Evolutionary conservation across 169 alveolate genomes (phyloP), one percentile per base, ranked within the genome.

Genomic region (Plasmodium inui): DNA sequence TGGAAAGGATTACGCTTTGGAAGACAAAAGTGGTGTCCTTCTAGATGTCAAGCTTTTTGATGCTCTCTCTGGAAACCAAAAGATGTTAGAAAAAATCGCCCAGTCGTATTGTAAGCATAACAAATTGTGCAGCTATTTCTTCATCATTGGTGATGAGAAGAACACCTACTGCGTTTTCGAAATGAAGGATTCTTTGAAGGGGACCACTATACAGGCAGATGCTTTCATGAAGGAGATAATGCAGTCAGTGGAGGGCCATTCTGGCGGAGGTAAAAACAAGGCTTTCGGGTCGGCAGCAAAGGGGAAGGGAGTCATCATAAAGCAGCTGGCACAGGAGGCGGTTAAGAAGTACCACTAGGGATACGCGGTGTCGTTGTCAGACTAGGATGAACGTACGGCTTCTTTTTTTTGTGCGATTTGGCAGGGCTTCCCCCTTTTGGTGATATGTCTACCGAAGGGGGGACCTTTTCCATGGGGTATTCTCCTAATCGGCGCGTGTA

Each of bases 131-230:
- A 91, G 95, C 76, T 82, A 82, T 32, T 91, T 91, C 67, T 91
- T 91, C 76, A 91, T 91, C 41, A 91, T 91, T 57, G 10, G 3
- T 17, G 95, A 91, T 70, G 85, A 81, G 55, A 91, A 30, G 22
- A 91, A 91, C 57, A 91, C 95, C 8, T 91, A 91, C 37, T 91
- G 95, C 41, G 95, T 91, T 81, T 82, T 91, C 44, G 95, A 91
- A 70, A 19, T 91, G 57, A 91, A 71, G 67, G 95, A 91, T 82
- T 71, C 95, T 4, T 91, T 91, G 67, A 91, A 57, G 83, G 61
- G 55, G 53, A 91, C 72, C 73, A 72, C 71, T 81, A 82, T 91
- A 17, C 95, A 91, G 76, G 95, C 95, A 72, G 92, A 91, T 70
- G 12, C 55, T 7, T 91, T 91, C 83, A 91, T 91, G 95, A 91